Percentiles rank a stretch among this genome's conserved stretches.
Conservation (phyloP, 2,329 filamentous ascomycete genomes). For the Sporothrix mexicana region DNA sequence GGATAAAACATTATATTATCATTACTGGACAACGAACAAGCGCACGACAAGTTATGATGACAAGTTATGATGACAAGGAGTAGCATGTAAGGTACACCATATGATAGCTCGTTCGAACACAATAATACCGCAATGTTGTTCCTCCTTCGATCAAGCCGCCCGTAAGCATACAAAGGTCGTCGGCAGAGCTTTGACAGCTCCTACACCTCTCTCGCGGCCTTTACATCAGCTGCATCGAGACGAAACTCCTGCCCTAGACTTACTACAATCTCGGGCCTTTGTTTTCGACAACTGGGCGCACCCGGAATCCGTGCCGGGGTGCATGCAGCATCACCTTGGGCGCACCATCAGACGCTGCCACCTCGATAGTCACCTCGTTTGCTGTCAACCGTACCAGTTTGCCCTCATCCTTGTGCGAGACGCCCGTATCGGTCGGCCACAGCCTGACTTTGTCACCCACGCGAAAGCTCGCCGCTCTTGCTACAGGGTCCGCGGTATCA, state of each 20-base stretch:
- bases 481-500: constrained; percentile 52
- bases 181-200: no score
- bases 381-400: constrained; percentile 57
- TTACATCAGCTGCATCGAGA: no score
- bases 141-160: no score
- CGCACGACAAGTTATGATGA: no score
- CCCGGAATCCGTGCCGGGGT: constrained; percentile 64
- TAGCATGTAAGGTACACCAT: no score
- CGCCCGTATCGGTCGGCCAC: constrained; percentile 68
- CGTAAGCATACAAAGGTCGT: no score
- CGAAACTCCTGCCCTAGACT: neutral
- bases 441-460: constrained; percentile 62
- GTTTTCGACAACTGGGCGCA: constrained; percentile 44
- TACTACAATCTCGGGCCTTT: constrained; percentile 35
- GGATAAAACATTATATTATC: no score
- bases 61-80: no score
- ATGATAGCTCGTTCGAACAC: no score
- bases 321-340: constrained; percentile 61
- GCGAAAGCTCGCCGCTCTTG: constrained; percentile 53
- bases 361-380: constrained; percentile 65
- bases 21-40: no score
- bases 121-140: no score
- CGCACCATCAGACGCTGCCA: constrained; percentile 46
- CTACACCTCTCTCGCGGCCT: no score
- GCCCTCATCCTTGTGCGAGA: constrained; percentile 63